These are phyloP conservation scores for Yamadazyma kitorensis DNA, from an alignment of 805 yeast genomes.

Conservation along the genomic window DNA sequence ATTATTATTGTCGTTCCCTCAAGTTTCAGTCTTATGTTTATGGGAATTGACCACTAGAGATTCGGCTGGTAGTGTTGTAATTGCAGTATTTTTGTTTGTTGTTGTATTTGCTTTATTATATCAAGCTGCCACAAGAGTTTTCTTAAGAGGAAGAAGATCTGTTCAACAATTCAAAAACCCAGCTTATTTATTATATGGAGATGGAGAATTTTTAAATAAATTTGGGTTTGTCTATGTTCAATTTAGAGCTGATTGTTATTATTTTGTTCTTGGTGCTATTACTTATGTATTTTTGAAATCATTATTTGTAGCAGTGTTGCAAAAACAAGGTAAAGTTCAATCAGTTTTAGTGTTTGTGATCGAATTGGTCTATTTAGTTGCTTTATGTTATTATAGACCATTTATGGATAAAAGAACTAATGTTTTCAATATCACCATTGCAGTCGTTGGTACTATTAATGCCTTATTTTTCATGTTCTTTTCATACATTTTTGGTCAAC, in stretches of 20 bases:
- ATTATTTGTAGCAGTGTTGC: slow-evolving; percentile 83
- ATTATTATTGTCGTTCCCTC: slow-evolving; percentile 83
- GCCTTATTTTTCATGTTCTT: slow-evolving; percentile 86
- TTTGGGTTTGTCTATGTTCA: slow-evolving; percentile 93
- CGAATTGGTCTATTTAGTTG: slow-evolving; percentile 68
- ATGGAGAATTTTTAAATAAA: slow-evolving; percentile 71
- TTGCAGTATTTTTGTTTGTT: slow-evolving; percentile 69
- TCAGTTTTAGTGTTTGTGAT: slow-evolving; percentile 72
- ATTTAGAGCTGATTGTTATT: slow-evolving; percentile 82
- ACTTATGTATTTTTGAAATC: slow-evolving; percentile 70
- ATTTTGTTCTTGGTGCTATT: slow-evolving; percentile 70
- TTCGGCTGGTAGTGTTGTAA: slow-evolving; percentile 77
- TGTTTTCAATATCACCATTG: slow-evolving; percentile 84
- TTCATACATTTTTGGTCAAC: slow-evolving; percentile 79
- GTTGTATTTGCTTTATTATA: slow-evolving; percentile 56
- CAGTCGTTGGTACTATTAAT: slow-evolving; percentile 75
- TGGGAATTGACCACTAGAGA: slow-evolving; percentile 89
- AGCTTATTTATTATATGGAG: slow-evolving; percentile 87
- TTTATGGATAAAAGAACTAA: slow-evolving; percentile 94
- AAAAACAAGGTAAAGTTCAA: slow-evolving; percentile 75
- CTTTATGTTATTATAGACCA: slow-evolving; percentile 73
- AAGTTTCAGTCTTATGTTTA: slow-evolving; percentile 71
- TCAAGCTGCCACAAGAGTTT: slow-evolving; percentile 74
- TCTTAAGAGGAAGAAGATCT: slow-evolving; percentile 72
- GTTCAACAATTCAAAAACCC: slow-evolving; percentile 77